Evolutionary conservation across 352 stramenopile species (phyloP), one percentile per base, ranked within the genome.

Genomic region (Globisporangium echinulatum): DNA sequence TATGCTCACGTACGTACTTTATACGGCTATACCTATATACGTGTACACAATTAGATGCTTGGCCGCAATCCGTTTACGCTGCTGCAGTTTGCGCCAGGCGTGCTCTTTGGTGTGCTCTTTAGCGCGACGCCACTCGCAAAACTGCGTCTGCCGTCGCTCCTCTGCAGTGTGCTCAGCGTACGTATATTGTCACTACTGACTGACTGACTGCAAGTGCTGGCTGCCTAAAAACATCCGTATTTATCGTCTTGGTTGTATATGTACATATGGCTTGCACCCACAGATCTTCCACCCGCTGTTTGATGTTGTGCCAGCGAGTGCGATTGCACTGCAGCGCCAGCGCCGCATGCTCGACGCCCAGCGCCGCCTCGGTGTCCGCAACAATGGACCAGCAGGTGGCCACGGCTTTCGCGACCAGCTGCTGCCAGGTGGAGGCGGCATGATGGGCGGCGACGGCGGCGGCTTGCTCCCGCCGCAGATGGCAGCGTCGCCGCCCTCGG

Each of bases 371-470:
- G 80, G 81, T 17, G 61, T 84, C 59, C 75, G 77, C 7, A 83
- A 87, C 48, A 64, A 55, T 61, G 54, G 49, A 61, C 62, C 33
- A 66, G 67, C 25, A 59, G 49, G 38, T 62, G 80, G 75, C 36
- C 82, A 92, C 55, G 85, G 85, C 43, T 90, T 92, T 56, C 83
- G 83, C 33, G 85, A 95, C 53, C 85, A 95, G 48, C 67, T 95
- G 49, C 59, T 95, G 43, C 85, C 85, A 7, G 40, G 40, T 71
- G 66, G 36, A 69, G 71, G 69, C 33, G 74, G 69, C 7, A 75
- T 79, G 65, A 44, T 19, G 9, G 56, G 47, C 9, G 38, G 38
- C 3, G 80, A 77, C 33, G 79, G 65, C 38, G 76, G 69, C 8
- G 75, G 64, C 37, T 68, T 81, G 56, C 51, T 90, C 39, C 78